Base-by-base conservation (phyloP, 2,329 filamentous ascomycete genomes). In the Aspergillus sp. region DNA sequence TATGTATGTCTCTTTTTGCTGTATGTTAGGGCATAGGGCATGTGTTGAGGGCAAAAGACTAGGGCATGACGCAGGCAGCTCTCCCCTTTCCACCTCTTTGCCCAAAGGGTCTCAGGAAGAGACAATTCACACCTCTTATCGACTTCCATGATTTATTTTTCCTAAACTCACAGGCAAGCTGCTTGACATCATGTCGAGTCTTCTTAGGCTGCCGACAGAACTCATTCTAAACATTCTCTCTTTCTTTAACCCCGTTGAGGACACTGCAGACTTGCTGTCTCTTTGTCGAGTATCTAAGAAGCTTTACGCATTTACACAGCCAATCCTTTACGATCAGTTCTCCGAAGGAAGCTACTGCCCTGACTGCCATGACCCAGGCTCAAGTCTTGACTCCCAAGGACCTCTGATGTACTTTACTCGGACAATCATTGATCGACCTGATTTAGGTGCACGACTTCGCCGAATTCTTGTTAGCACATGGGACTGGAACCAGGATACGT, bases 131-230 rank as follows among this genome's bases (percentile, higher is more conserved):
- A 19, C 19, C 19, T 19, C 19, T 19, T 4, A 19, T 19, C 19
- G 19, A 19, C 19, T 19, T 19, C 19, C 19, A 19, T 19, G 19
- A 8, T 32, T 32, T 9, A 32, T 32, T 32, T 32, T n/a, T n/a
- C 31, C 31, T 32, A 8, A 32, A 9, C 8, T n/a, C 31, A 32
- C 8, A 2, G 31, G 31, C 8, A 32, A 32, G 31, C 4, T 19
- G 19, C 19, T 19, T 19, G 4, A 19, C 19, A 48, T 76, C 37
- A 31, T 29, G 28, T 13, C 38, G 33, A 7, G 27, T 27, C 33
- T 30, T 4, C 6, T 19, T 19, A 19, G 19, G 19, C 19, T 19
- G 19, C 38, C 38, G 7, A 29, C 37, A 7, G 38, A 40, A 10
- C 8, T 40, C 9, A 11, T 40, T 6, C 29, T 19, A 9, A 0